Conservation (phyloP, 2,329 filamentous ascomycete species). For the Colletotrichum sp. region DNA sequence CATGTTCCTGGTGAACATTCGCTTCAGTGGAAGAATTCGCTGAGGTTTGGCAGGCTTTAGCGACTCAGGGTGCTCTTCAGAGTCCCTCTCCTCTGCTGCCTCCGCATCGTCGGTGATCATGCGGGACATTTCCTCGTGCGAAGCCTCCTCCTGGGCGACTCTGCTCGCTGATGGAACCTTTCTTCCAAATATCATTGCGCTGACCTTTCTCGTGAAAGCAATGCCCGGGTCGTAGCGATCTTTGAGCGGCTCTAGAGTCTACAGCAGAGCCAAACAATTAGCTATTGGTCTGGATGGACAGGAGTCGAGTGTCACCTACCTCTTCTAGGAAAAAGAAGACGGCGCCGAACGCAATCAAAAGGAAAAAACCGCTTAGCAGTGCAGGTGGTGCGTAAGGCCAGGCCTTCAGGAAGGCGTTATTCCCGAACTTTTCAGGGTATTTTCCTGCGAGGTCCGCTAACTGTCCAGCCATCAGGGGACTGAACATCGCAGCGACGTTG, state of each 20-base stretch:
- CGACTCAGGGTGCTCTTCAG: neutral
- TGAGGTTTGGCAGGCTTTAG: neutral
- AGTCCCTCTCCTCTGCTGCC: neutral
- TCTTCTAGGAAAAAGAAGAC: conserved; percentile 6
- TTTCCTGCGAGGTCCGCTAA: neutral
- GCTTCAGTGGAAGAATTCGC: neutral
- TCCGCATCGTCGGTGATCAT: neutral
- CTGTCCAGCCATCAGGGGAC: conserved; percentile 1
- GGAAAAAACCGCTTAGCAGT: neutral
- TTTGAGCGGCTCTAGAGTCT: neutral
- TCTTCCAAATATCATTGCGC: neutral
- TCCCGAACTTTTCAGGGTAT: conserved; percentile 1
- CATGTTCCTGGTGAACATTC: neutral
- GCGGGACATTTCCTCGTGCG: neutral
- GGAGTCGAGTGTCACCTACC: neutral
- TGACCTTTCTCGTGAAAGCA: neutral
- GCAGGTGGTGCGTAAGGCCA: conserved; percentile 1
- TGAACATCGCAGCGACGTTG: neutral
- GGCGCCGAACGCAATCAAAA: neutral
- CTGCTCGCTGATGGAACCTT: neutral
- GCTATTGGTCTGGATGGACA: neutral
- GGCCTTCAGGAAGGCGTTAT: neutral
- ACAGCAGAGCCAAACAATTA: neutral
- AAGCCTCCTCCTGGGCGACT: neutral
- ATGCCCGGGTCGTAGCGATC: neutral